Conservation (phyloP, 2,329 filamentous ascomycete species). For the Pseudogymnoascus sp. region DNA sequence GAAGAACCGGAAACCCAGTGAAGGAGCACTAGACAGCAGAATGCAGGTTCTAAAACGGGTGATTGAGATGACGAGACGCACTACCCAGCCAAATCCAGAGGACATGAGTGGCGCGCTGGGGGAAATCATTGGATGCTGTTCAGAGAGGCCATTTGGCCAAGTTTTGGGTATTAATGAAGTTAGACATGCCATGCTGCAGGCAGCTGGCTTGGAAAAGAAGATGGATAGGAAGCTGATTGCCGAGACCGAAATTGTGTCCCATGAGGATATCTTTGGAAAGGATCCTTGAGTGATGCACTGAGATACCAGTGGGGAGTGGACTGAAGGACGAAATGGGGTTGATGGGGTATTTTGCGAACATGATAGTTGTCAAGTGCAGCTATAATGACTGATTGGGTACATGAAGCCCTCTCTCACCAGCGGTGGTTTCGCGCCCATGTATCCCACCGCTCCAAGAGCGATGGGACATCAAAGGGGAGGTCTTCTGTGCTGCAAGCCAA, state of each 20-base stretch:
- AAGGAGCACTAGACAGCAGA: slow-evolving; percentile 26
- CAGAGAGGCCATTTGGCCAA: slow-evolving; percentile 39
- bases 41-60: slow-evolving; percentile 31
- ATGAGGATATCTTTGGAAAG: slow-evolving; percentile 19
- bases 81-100: slow-evolving; percentile 34
- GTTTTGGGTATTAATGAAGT: slow-evolving; percentile 53
- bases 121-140: slow-evolving; percentile 52
- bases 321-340: not conserved
- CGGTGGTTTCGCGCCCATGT: not conserved
- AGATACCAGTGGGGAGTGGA: not conserved
- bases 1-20: slow-evolving; percentile 25
- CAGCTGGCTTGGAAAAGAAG: slow-evolving; percentile 44
- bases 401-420: not conserved
- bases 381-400: not conserved
- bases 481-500: not conserved
- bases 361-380: not conserved
- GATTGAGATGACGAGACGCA: slow-evolving; percentile 31
- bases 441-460: not conserved
- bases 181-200: slow-evolving; percentile 54
- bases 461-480: not conserved
- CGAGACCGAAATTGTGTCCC: slow-evolving; percentile 24
- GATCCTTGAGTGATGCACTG: not conserved
- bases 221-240: slow-evolving; percentile 31
- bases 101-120: slow-evolving; percentile 38
- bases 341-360: not conserved